Conservation (phyloP, 306 rosid genomes). For the cucumber (Cucumis sativus) region Cucumber_9930_V3 NC_026658.2:15339001-15339500, state of each 20-base stretch:
- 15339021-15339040: neutral
- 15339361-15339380: neutral
- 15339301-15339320: neutral
- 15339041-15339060: neutral
- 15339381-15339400: neutral
- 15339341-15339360: neutral
- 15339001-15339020: neutral
- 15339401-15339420: neutral
- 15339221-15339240: neutral
- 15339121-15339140: slow-evolving; percentile 14
- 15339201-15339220: neutral
- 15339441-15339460: no score
- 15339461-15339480: no score
- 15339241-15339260: neutral
- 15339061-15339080: slow-evolving; percentile 47
- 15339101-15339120: slow-evolving; percentile 45
- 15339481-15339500: no score
- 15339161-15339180: neutral
- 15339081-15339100: slow-evolving; percentile 60
- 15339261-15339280: neutral
- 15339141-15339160: slow-evolving; percentile 7
- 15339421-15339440: neutral
- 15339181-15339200: neutral
- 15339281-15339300: neutral
- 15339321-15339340: neutral